These are phyloP conservation scores for Acacia acuminata DNA, from an alignment of 306 rosid species.

Conservation along the genomic window DNA sequence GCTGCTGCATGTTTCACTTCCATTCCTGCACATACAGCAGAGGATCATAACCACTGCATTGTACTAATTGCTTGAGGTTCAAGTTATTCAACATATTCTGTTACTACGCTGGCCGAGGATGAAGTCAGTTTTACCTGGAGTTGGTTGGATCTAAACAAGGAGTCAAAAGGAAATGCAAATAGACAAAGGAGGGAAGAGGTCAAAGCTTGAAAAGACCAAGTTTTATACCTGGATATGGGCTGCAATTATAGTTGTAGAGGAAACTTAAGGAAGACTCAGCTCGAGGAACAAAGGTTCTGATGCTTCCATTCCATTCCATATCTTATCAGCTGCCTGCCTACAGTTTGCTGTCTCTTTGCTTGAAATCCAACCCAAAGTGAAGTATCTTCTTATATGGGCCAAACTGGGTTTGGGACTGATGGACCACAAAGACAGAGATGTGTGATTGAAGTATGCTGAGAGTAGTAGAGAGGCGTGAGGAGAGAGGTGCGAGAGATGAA, in stretches of 20 bases:
- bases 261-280: conserved; percentile 71
- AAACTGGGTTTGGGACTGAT: conserved; percentile 18
- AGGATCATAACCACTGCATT: background rate
- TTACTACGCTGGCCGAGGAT: background rate
- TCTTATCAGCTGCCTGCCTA: conserved; percentile 19
- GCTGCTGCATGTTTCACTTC: conserved; percentile 58
- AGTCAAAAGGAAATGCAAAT: conserved; percentile 9
- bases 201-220: conserved; percentile 3
- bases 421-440: conserved; percentile 60
- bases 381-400: conserved; percentile 48
- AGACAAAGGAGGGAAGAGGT: conserved; percentile 2
- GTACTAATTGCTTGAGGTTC: conserved; percentile 28
- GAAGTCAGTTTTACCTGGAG: background rate
- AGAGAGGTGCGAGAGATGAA: conserved; percentile 30
- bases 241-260: conserved; percentile 70
- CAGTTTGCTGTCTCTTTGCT: conserved; percentile 34
- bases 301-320: conserved; percentile 84
- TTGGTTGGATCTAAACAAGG: background rate
- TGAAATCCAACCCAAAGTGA: conserved; percentile 34
- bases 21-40: conserved; percentile 41
- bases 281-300: conserved; percentile 61
- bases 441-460: background rate
- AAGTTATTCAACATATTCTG: conserved; percentile 21
- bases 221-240: conserved; percentile 57
- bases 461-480: conserved; percentile 41